These are phyloP conservation scores for Ceratonia siliqua DNA, from an alignment of 306 rosid species.

Conservation along the genomic window DNA sequence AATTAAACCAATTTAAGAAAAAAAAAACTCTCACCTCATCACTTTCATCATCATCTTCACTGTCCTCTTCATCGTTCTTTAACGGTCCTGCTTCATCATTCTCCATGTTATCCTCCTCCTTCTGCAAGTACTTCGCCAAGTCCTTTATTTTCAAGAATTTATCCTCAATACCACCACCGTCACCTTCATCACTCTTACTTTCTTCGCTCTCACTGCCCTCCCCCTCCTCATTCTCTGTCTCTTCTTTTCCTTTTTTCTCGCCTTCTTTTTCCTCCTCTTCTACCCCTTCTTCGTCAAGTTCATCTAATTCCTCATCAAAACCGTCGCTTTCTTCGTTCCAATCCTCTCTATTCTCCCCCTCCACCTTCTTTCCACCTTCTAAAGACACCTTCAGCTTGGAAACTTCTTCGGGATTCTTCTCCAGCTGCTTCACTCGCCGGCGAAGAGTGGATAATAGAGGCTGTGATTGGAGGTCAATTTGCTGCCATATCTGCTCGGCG, in stretches of 20 bases:
- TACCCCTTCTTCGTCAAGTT: conserved; percentile 34
- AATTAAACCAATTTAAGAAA: background rate
- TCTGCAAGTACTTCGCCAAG: conserved; percentile 63
- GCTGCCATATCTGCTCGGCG: conserved; percentile 98
- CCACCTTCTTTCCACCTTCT: conserved; percentile 34
- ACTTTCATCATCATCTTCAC: conserved; percentile 55
- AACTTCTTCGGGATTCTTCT: conserved; percentile 58
- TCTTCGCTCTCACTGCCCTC: conserved; percentile 19
- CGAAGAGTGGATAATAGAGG: conserved; percentile 66
- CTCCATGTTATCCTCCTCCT: conserved; percentile 64
- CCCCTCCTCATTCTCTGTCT: background rate
- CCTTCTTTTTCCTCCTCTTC: conserved; percentile 12
- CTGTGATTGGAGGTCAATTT: conserved; percentile 82
- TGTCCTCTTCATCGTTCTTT: conserved; percentile 35
- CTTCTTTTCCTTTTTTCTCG: conserved; percentile 11
- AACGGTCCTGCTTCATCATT: conserved; percentile 44
- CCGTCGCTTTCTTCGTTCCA: conserved; percentile 43
- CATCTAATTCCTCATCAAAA: conserved; percentile 58
- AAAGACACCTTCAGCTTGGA: conserved; percentile 39
- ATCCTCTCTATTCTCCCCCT: conserved; percentile 1
- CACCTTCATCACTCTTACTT: conserved; percentile 26
- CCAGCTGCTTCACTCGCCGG: conserved; percentile 65
- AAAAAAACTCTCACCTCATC: conserved; percentile 50
- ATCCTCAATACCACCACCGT: conserved; percentile 66
- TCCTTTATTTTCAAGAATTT: conserved; percentile 70